Evolutionary conservation across 306 rosid species (phyloP).

Genomic region (Castanea crenata): DNA sequence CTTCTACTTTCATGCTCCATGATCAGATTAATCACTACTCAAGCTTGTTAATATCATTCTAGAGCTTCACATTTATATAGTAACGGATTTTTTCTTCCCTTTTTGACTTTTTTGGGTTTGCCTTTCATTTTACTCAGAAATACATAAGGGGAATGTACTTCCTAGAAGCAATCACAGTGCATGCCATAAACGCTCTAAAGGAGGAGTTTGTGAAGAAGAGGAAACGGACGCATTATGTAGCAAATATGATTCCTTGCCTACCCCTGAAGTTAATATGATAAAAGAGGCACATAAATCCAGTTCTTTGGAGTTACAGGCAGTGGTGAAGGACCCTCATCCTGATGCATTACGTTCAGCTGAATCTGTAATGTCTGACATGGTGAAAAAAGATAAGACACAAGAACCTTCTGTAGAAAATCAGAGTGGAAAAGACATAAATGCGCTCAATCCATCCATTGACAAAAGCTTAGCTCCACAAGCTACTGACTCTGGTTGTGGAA

Average conservation of each 20-base stretch:
- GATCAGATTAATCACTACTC: not conserved
- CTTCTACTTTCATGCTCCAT: not conserved
- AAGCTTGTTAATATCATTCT: not conserved
- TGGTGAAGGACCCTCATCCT: slow-evolving; percentile 78
- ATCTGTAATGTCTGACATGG: slow-evolving; percentile 40
- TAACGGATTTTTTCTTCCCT: not conserved
- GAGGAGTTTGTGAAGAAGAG: slow-evolving; percentile 51
- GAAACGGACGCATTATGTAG: not conserved
- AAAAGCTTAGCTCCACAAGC: slow-evolving; percentile 26
- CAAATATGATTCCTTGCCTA: slow-evolving; percentile 22
- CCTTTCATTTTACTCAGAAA: slow-evolving; percentile 24
- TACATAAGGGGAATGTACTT: slow-evolving; percentile 13
- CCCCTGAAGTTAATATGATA: slow-evolving; percentile 43
- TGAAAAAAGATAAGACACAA: slow-evolving; percentile 15
- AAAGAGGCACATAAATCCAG: slow-evolving; percentile 64
- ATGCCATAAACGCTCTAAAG: slow-evolving; percentile 32
- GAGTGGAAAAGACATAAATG: slow-evolving; percentile 11
- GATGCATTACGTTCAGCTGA: slow-evolving; percentile 53
- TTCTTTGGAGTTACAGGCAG: slow-evolving; percentile 47
- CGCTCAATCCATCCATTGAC: slow-evolving; percentile 30
- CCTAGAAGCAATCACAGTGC: slow-evolving; percentile 40
- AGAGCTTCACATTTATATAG: not conserved
- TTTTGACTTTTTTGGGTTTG: not conserved
- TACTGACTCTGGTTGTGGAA: slow-evolving; percentile 28
- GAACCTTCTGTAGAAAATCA: slow-evolving; percentile 36